phyloP scores from a whole-genome alignment of 805 yeast genomes.

The Priceomyces fermenticarens region DNA sequence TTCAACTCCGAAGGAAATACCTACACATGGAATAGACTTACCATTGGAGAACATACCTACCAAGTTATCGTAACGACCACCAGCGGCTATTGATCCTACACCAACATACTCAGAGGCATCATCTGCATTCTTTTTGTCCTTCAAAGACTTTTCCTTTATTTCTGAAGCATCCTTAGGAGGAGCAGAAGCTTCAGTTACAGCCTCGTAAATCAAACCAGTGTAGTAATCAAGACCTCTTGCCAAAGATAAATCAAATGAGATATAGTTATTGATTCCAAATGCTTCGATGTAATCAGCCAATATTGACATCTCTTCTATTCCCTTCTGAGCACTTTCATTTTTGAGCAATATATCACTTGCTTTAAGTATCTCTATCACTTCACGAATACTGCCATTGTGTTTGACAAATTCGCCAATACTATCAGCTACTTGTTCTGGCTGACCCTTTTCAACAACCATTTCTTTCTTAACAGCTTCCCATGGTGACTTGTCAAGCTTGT shows the following conservation, averaged over 20 bases:
- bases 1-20: constrained; percentile 96
- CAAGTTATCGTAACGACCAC: constrained; percentile 95
- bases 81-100: constrained; percentile 97
- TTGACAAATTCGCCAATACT: constrained; percentile 89
- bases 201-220: constrained; percentile 96
- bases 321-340: constrained; percentile 74
- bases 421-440: constrained; percentile 89
- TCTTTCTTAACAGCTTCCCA: constrained; percentile 94
- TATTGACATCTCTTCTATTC: constrained; percentile 74
- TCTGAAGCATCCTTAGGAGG: constrained; percentile 82
- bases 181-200: constrained; percentile 93
- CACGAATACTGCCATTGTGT: constrained; percentile 71
- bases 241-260: constrained; percentile 87
- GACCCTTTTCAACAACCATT: constrained; percentile 88
- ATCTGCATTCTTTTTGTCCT: constrained; percentile 56
- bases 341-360: constrained; percentile 54
- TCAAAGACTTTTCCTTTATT: constrained; percentile 47
- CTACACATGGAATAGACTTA: constrained; percentile 95
- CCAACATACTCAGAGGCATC: constrained; percentile 97
- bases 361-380: constrained; percentile 54
- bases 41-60: constrained; percentile 96
- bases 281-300: constrained; percentile 80
- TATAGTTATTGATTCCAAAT: constrained; percentile 61
- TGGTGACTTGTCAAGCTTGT: constrained; percentile 90
- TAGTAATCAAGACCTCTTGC: constrained; percentile 98